Evolutionary conservation across 495 filamentous ascomycete genomes (phyloP), one percentile per base, ranked within the genome.

Genomic region (Mycothermus thermophilus): DNA sequence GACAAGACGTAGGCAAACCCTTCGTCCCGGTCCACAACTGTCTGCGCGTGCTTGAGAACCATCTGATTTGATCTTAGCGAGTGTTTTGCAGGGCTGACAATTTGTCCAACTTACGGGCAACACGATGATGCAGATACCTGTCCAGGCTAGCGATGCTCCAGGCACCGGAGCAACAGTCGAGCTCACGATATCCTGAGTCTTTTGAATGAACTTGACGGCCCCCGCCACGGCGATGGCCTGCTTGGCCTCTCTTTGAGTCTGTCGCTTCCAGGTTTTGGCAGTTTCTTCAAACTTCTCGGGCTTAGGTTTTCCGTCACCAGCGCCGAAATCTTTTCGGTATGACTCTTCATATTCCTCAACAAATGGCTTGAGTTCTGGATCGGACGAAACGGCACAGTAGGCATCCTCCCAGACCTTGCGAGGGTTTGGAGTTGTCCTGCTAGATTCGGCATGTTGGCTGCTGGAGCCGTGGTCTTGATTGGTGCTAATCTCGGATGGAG

Each of bases 1-100:
- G 44, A 47, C 44, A 47, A 43, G 33, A 47, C 44, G 24, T 47
- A 48, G 27, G 37, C 35, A 32, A 48, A 48, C 1, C 45, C 45
- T 6, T 37, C 23, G 27, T 48, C 41, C 13, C 29, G 25, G 5
- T 41, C 45, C 3, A 40, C 33, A 9, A 47, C 43, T 27, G 43
- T 40, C 31, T 47, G 40, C 4, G 44, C 33, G 28, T 47, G 40
- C 23, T 47, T 47, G 44, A 47, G 29, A 13, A 47, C 37, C 11
- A 47, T 30, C 42, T 44, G 28, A 7, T 21, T 26, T 12, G 2
- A 21, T 16, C 7, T 27, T 28, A 33, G 30, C n/a, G 6, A 16
- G 22, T 0, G 5, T 5, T 5, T 8, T 4, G 16, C 7, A 9
- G 13, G 16, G 12, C 3, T 7, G 15, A 28, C 5, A 9, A 10